Evolutionary conservation across 164 flowering plant species (phyloP).

Genomic region (Berberis vulgaris): DNA sequence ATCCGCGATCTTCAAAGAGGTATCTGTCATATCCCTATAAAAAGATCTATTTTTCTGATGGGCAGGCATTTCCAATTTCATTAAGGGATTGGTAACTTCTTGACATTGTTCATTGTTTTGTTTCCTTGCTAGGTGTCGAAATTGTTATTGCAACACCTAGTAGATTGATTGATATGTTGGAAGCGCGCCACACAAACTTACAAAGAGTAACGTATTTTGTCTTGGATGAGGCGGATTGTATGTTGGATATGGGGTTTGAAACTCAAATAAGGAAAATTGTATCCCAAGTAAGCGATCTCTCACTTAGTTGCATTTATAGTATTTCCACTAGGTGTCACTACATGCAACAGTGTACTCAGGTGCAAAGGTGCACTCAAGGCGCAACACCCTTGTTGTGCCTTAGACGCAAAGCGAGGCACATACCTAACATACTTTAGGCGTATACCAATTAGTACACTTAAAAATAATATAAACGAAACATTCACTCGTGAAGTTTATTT

Average conservation of each 20-base stretch:
- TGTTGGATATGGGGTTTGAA: constrained; percentile 99
- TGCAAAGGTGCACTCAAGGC: too few species aligned
- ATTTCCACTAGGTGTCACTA: too few species aligned
- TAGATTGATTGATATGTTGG: constrained; percentile 91
- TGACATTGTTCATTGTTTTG: background rate
- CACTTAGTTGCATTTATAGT: background rate
- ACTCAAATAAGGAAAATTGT: constrained; percentile 92
- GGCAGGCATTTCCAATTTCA: too few species aligned
- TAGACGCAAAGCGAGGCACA: too few species aligned
- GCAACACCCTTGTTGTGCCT: too few species aligned
- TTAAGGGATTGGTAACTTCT: background rate
- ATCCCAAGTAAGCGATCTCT: constrained; percentile 44
- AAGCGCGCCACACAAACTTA: constrained; percentile 79
- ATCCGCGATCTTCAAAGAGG: constrained; percentile 92
- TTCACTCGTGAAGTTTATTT: too few species aligned
- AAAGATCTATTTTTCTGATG: background rate
- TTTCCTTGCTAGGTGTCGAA: constrained; percentile 62
- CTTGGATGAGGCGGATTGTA: constrained; percentile 95
- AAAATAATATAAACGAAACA: too few species aligned
- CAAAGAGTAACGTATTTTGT: constrained; percentile 92
- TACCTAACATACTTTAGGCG: too few species aligned
- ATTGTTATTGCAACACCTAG: constrained; percentile 98
- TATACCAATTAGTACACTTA: too few species aligned
- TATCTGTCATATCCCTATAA: constrained; percentile 6
- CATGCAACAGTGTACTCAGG: too few species aligned